A percentile compares a stretch with the other conserved stretches of the same genome.
Conservation (phyloP, 75 land plant species). For the Adiantum capillusveneris region DNA sequence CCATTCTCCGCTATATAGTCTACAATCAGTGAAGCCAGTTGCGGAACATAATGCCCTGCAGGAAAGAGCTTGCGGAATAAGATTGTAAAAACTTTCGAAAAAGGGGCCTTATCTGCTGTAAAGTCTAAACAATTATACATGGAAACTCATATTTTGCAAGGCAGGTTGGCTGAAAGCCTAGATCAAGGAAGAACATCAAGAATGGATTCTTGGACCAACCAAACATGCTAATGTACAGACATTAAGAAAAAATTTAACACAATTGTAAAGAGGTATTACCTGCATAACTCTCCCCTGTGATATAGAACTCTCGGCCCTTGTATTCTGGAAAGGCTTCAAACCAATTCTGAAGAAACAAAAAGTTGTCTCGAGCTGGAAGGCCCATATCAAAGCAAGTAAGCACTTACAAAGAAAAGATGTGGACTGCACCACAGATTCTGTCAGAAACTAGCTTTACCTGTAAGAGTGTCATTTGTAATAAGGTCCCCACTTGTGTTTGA, state of each 20-base stretch:
- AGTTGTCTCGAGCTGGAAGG: conserved; percentile 64
- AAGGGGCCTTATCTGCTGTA: too few relatives aligned
- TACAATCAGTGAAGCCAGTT: conserved; percentile 73
- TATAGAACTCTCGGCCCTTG: conserved; percentile 53
- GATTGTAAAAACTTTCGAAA: too few relatives aligned
- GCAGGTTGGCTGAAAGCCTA: too few relatives aligned
- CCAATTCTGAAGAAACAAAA: conserved; percentile 69
- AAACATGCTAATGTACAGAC: too few relatives aligned
- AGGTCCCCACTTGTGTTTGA: conserved; percentile 55
- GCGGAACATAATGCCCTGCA: conserved; percentile 93
- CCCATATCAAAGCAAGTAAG: not conserved
- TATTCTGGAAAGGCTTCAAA: conserved; percentile 73
- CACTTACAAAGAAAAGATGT: not conserved
- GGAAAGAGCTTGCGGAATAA: too few relatives aligned
- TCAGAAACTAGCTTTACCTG: conserved; percentile 35
- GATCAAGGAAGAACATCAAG: too few relatives aligned
- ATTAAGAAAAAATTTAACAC: too few relatives aligned
- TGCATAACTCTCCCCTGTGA: conserved; percentile 97
- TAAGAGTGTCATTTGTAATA: conserved; percentile 51
- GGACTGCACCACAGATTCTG: too few relatives aligned
- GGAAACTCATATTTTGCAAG: too few relatives aligned
- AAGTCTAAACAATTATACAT: too few relatives aligned
- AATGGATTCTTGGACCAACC: too few relatives aligned
- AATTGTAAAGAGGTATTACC: conserved; percentile 31
- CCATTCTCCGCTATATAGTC: conserved; percentile 44